phyloP scores from a whole-genome alignment of 257 asterid species.

The Nicotiana knightiana region DNA sequence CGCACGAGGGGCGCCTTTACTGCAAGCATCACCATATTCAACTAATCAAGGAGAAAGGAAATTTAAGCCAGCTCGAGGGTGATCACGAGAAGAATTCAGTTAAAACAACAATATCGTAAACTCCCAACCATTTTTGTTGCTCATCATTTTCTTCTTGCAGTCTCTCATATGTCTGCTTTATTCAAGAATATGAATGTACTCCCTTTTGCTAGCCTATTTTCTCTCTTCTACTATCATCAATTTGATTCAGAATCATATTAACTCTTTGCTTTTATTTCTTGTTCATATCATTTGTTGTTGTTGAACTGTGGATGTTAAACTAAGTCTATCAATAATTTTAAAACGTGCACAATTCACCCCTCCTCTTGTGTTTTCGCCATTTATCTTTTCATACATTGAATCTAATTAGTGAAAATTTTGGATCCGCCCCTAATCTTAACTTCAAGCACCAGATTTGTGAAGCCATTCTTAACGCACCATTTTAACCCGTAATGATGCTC shows the following conservation, averaged over 20 bases:
- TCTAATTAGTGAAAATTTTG: background rate
- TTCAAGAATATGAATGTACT: background rate
- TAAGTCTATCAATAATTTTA: background rate
- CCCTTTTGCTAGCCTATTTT: background rate
- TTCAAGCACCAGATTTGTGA: too few relatives aligned
- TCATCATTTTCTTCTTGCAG: background rate
- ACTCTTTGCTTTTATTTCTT: background rate
- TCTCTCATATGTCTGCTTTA: background rate
- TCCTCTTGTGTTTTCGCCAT: background rate
- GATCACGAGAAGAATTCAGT: constrained; percentile 41
- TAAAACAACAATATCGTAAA: constrained; percentile 8
- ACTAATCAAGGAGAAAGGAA: constrained; percentile 96
- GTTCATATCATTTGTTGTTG: background rate
- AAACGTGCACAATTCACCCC: background rate
- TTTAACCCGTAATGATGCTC: background rate
- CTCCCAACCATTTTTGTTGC: background rate
- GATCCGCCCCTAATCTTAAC: background rate
- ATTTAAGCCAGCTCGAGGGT: constrained; percentile 91
- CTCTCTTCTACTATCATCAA: background rate
- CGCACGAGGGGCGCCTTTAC: constrained; percentile 87
- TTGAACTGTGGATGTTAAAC: background rate
- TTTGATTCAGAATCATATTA: background rate
- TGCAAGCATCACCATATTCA: constrained; percentile 96
- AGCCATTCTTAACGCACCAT: too few relatives aligned
- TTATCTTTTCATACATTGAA: background rate